Conservation (phyloP, 768 basidiomycete species). For the Xerocomellus chrysenteron region DNA sequence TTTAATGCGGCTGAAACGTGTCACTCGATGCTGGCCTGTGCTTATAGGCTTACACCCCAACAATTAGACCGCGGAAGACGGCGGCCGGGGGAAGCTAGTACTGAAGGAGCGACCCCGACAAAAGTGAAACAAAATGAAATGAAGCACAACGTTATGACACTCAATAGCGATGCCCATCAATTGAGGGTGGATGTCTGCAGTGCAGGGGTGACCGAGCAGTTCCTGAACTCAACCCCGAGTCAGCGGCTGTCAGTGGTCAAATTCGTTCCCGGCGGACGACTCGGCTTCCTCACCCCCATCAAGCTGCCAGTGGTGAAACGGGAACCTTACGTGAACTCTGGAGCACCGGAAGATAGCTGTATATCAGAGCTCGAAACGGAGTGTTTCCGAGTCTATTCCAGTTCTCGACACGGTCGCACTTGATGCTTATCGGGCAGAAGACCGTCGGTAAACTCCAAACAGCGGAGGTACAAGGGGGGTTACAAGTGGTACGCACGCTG, state of each 20-base stretch:
- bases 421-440: slow-evolving; percentile 2
- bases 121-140: not conserved
- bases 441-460: slow-evolving; percentile 13
- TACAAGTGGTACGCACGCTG: slow-evolving; percentile 23
- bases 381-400: slow-evolving; percentile 8
- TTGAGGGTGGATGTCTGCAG: not conserved
- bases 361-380: slow-evolving; percentile 4
- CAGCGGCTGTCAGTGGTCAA: not conserved
- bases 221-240: not conserved
- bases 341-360: not conserved
- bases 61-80: slow-evolving; percentile 16
- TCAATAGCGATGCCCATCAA: slow-evolving; percentile 2
- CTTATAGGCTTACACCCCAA: slow-evolving; percentile 3
- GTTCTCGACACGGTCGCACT: slow-evolving; percentile 14
- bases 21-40: slow-evolving; percentile 11
- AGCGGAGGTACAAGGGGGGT: slow-evolving; percentile 9
- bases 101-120: not conserved
- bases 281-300: slow-evolving; percentile 9
- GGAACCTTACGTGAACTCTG: slow-evolving; percentile 11
- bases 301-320: slow-evolving; percentile 6
- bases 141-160: slow-evolving; percentile 1
- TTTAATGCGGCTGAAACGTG: slow-evolving; percentile 28
- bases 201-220: not conserved
- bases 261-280: not conserved
- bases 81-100: not conserved